Percentiles rank a stretch among this genome's conserved stretches.
Conservation (phyloP, 257 asterid species). For the Linaria vulgaris region DNA sequence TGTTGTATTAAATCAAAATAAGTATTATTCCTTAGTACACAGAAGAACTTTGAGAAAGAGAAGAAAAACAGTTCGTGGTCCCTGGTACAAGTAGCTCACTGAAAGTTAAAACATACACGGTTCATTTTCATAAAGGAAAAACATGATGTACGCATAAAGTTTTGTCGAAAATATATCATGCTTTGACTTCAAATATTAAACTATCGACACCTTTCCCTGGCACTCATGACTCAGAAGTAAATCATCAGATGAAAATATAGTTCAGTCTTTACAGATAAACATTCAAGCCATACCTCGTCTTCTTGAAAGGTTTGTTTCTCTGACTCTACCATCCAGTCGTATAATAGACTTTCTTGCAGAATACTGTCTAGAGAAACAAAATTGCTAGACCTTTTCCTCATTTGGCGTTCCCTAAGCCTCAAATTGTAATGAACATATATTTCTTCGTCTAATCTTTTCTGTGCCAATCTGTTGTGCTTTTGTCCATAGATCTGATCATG, state of each 20-base stretch:
- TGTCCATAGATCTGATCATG: constrained; percentile 66
- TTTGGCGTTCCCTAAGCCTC: constrained; percentile 85
- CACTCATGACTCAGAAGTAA: constrained; percentile 14
- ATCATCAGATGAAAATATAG: constrained; percentile 2
- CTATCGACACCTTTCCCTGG: background rate
- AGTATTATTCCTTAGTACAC: background rate
- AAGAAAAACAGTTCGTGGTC: background rate
- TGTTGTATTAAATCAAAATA: background rate
- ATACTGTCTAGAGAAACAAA: constrained; percentile 53
- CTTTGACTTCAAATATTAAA: background rate
- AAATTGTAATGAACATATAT: constrained; percentile 78
- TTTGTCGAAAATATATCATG: constrained; percentile 9
- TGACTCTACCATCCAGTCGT: constrained; percentile 76
- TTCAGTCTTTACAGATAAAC: constrained; percentile 5
- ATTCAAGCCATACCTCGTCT: constrained; percentile 62
- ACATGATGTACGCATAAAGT: background rate
- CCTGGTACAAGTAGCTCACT: constrained; percentile 2
- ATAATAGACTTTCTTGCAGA: constrained; percentile 66
- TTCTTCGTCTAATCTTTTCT: constrained; percentile 65
- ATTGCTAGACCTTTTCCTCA: constrained; percentile 60
- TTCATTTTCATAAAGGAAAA: background rate
- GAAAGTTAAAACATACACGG: constrained; percentile 1
- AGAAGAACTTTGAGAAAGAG: constrained; percentile 4
- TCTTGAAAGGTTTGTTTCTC: constrained; percentile 65
- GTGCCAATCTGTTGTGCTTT: constrained; percentile 64